Evolutionary conservation across 2,329 filamentous ascomycete genomes (phyloP).

Genomic region (Paradendryphiella salina): DNA sequence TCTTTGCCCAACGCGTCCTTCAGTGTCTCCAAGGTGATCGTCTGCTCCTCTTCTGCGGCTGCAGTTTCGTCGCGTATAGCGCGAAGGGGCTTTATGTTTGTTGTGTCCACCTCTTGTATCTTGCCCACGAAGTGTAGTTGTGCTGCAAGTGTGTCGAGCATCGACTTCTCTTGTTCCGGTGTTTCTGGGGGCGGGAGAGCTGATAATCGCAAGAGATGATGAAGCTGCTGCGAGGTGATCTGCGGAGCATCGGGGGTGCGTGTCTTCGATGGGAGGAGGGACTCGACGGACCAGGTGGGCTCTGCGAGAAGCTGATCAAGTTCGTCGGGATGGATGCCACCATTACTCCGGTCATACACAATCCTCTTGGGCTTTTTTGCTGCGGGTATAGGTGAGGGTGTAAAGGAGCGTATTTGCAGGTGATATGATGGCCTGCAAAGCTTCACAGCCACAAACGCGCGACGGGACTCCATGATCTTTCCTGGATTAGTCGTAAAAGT

Average conservation of each 20-base stretch:
- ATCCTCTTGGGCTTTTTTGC: not conserved
- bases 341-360: conserved; percentile 2
- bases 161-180: conserved; percentile 64
- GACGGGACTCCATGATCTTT: conserved; percentile 21
- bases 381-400: conserved; percentile 1
- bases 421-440: conserved; percentile 1
- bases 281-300: conserved; percentile 82
- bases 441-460: conserved; percentile 11
- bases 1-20: conserved; percentile 63
- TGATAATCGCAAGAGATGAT: conserved; percentile 84
- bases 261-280: conserved; percentile 63
- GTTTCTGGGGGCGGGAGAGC: conserved; percentile 75
- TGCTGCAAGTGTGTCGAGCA: conserved; percentile 74
- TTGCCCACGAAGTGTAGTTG: conserved; percentile 91
- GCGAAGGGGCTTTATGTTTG: conserved; percentile 70
- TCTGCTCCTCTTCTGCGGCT: conserved; percentile 58
- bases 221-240: conserved; percentile 70
- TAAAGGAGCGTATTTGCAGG: conserved; percentile 13
- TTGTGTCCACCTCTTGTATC: conserved; percentile 77
- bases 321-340: conserved; percentile 30
- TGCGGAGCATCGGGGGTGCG: conserved; percentile 36
- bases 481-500: not conserved
- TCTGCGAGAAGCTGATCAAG: conserved; percentile 58
- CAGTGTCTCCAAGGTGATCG: conserved; percentile 63
- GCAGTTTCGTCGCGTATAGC: conserved; percentile 80